A percentile compares a stretch with the other conserved stretches of the same genome.
Conservation (phyloP, 768 basidiomycete genomes). For the Aureoboletus auriporus region DNA sequence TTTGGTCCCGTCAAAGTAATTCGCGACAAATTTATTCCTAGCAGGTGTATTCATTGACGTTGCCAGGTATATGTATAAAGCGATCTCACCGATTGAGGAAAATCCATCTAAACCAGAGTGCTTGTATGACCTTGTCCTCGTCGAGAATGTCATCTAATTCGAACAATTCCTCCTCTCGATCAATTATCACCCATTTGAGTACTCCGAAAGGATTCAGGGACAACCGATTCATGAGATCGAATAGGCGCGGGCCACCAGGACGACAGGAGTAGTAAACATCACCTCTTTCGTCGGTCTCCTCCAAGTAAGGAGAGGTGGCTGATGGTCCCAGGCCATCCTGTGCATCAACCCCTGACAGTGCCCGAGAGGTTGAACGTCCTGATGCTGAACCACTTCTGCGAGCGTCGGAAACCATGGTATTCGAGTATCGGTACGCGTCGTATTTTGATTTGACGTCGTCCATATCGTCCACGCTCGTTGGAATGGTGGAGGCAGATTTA, state of each 20-base stretch:
- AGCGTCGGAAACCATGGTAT: neutral
- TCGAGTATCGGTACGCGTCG: slow-evolving; percentile 1
- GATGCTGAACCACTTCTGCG: slow-evolving; percentile 6
- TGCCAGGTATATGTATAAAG: neutral
- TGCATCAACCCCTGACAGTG: slow-evolving; percentile 25
- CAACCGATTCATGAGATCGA: slow-evolving; percentile 58
- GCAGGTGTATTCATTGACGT: neutral
- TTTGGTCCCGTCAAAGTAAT: slow-evolving; percentile 50
- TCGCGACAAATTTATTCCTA: slow-evolving; percentile 52
- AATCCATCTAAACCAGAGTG: slow-evolving; percentile 77
- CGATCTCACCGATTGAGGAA: slow-evolving; percentile 50
- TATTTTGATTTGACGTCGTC: slow-evolving; percentile 24
- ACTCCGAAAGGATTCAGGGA: slow-evolving; percentile 62
- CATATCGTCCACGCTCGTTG: slow-evolving; percentile 3
- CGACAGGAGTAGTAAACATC: slow-evolving; percentile 59
- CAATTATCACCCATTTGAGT: slow-evolving; percentile 64
- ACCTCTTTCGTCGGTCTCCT: slow-evolving; percentile 42
- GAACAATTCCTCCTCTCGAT: slow-evolving; percentile 73
- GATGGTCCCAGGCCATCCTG: slow-evolving; percentile 49
- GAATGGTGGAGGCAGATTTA: slow-evolving; percentile 1
- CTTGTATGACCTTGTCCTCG: slow-evolving; percentile 76
- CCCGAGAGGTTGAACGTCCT: slow-evolving; percentile 11
- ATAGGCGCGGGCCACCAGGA: slow-evolving; percentile 60
- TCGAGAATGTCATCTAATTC: slow-evolving; percentile 67
- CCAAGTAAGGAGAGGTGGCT: slow-evolving; percentile 47